A percentile compares a stretch with the other conserved stretches of the same genome.
Evolutionary conservation across 768 basidiomycete species (phyloP).

Genomic region (Tephrocybe sp.): DNA sequence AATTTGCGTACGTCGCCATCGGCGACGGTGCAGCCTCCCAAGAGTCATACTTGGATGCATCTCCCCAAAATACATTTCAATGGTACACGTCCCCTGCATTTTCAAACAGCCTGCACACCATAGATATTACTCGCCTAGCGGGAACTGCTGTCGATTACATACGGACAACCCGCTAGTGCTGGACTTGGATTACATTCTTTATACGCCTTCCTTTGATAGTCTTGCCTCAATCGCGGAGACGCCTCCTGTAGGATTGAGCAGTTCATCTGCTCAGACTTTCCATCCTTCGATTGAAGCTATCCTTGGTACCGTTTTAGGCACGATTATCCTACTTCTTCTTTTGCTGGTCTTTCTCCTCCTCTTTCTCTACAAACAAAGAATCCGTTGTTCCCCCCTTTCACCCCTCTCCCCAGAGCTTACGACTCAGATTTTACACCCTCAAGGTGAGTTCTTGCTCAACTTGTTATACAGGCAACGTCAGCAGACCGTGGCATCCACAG

Average conservation of each 20-base stretch:
- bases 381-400: neutral
- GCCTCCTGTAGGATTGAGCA: neutral
- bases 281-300: neutral
- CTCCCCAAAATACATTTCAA: conserved; percentile 24
- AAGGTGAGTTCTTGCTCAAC: no score
- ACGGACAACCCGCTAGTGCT: neutral
- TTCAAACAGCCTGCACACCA: conserved; percentile 22
- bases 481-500: no score
- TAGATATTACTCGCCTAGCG: conserved; percentile 21
- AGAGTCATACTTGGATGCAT: conserved; percentile 23
- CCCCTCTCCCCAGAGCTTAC: no score
- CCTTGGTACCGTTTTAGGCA: neutral
- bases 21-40: conserved; percentile 21
- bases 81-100: conserved; percentile 27
- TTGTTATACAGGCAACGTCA: neutral
- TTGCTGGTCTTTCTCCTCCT: neutral
- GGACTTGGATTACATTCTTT: conserved; percentile 7
- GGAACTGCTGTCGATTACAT: conserved; percentile 25
- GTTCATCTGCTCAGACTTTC: neutral
- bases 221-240: conserved; percentile 9
- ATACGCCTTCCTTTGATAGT: conserved; percentile 3
- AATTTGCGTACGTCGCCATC: conserved; percentile 21
- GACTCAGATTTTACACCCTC: neutral
- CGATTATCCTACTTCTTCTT: neutral
- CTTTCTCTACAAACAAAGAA: neutral